Base-by-base conservation (phyloP, 768 basidiomycete species). In the Boletus huronensis region DNA sequence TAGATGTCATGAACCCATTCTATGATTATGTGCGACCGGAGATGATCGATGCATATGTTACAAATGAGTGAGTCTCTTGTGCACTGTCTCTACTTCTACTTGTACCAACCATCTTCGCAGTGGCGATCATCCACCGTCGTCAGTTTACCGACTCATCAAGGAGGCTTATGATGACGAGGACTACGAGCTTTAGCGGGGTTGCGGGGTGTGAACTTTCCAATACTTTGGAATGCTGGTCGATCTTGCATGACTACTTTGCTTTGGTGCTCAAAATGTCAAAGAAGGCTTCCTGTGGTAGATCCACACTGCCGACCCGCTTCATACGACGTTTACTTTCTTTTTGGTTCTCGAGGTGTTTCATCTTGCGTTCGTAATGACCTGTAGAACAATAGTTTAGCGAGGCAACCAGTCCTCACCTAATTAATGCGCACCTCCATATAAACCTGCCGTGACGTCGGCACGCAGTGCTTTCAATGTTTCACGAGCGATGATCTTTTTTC, bases 161-260 rank as follows among this genome's bases (percentile, higher is more conserved):
- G 95, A 97, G 70, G 86, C 91, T 25, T 97, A 97, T 58, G 94
- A 96, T 64, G 95, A 97, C 64, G 93, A 94, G 70, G 95, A 97
- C 68, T 84, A 85, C 56, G 89, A 92, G 63, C 72, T 96, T 57
- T 67, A 64, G 52, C 13, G 26, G 55, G 59, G 21, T 39, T 45
- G 32, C 17, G 3, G 23, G 32, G 39, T 48, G 40, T 19, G 39
- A 41, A 13, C 10, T 16, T 42, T 39, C 31, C n/a, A n/a, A 14
- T 48, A 40, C 36, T 17, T 41, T 46, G 34, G n/a, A 35, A 48
- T 41, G 7, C 16, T 46, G 25, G 48, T 21, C 57, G 29, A n/a
- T 36, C 35, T 51, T 36, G 43, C 26, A 35, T 2, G 28, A 40
- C 48, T 61, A 64, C 48, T 55, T 72, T 49, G 53, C 75, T 65